Conservation (phyloP, 108 stramenopile species). For the Stephanodiscus minutulus region DNA sequence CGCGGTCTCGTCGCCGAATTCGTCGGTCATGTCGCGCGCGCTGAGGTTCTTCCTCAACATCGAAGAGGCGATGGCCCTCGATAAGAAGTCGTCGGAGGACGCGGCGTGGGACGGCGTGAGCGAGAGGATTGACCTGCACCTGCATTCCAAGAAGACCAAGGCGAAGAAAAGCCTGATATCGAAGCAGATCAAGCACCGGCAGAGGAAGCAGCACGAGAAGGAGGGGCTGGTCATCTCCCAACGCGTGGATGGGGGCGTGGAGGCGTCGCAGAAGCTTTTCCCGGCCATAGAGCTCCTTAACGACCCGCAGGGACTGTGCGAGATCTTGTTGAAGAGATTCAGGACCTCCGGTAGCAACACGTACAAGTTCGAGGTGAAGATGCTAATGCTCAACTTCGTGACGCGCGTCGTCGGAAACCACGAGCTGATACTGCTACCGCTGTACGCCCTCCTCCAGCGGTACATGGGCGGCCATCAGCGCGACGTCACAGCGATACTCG, state of each 20-base stretch:
- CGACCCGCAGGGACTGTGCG: constrained; percentile 95
- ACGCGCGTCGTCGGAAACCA: constrained; percentile 94
- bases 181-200: constrained; percentile 66
- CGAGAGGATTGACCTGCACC: constrained; percentile 71
- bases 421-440: constrained; percentile 83
- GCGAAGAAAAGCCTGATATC: constrained; percentile 47
- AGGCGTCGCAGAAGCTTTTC: constrained; percentile 69
- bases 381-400: constrained; percentile 96
- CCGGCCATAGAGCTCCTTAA: constrained; percentile 95
- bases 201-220: constrained; percentile 64
- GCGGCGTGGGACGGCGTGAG: constrained; percentile 67
- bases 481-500: constrained; percentile 94
- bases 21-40: constrained; percentile 71
- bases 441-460: constrained; percentile 95
- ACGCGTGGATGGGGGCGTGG: constrained; percentile 67
- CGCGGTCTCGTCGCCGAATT: constrained; percentile 63
- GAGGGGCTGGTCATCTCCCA: constrained; percentile 58
- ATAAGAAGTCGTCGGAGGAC: constrained; percentile 72
- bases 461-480: constrained; percentile 95
- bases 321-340: constrained; percentile 82
- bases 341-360: constrained; percentile 53
- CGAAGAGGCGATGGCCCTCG: constrained; percentile 92
- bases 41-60: constrained; percentile 97
- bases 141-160: constrained; percentile 83
- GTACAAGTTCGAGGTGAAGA: constrained; percentile 89